Evolutionary conservation across 208 protist species (phyloP).

Genomic region (Crithidia acanthocephali): DNA sequence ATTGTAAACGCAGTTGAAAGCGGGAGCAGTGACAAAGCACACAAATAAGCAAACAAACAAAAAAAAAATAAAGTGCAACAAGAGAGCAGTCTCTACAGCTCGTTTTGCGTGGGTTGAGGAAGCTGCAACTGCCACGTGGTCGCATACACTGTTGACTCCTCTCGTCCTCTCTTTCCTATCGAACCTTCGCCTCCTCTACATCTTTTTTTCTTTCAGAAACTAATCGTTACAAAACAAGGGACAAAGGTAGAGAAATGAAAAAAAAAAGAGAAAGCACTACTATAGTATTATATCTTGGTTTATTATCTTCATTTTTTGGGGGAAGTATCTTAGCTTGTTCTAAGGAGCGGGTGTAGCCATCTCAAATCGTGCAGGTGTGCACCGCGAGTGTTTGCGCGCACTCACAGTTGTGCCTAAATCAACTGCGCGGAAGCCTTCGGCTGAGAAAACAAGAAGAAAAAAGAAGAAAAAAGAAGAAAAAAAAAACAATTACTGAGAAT

Average conservation of each 20-base stretch:
- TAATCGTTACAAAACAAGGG: constrained; percentile 2
- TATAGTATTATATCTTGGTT: not conserved
- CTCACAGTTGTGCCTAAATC: not conserved
- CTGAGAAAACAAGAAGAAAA: not conserved
- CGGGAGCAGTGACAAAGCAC: too few species aligned
- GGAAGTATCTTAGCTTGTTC: not conserved
- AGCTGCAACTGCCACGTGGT: too few species aligned
- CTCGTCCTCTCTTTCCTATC: too few species aligned
- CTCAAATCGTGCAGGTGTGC: not conserved
- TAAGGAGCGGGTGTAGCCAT: not conserved
- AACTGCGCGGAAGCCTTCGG: not conserved
- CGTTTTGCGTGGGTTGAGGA: too few species aligned
- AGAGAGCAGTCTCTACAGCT: too few species aligned
- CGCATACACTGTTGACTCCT: too few species aligned
- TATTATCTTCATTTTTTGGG: constrained; percentile 17
- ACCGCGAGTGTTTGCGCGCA: not conserved
- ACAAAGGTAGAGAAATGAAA: constrained; percentile 12
- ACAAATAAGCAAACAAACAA: too few species aligned
- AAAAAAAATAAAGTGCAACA: too few species aligned
- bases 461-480: not conserved
- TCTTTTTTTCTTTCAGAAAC: not conserved
- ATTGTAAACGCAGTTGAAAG: too few species aligned
- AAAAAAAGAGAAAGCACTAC: constrained; percentile 17
- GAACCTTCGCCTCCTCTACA: not conserved
- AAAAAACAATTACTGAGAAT: not conserved